Evolutionary conservation across 2,329 filamentous ascomycete species (phyloP).

Genomic region (Graphium sp.): DNA sequence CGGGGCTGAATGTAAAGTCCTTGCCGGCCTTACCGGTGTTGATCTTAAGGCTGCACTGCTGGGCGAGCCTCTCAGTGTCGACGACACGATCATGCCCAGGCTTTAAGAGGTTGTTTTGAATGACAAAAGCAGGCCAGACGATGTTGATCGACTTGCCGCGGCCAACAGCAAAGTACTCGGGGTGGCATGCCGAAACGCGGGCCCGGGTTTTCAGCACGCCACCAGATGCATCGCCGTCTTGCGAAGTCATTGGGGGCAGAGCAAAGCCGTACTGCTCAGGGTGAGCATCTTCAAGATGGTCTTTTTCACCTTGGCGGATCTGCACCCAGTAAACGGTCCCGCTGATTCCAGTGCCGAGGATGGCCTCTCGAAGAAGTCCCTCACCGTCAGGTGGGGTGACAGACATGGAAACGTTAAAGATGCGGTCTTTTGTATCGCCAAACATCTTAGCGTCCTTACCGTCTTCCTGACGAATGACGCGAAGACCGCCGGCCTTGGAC

Average conservation of each 20-base stretch:
- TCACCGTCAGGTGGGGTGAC: conserved; percentile 41
- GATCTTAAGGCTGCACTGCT: conserved; percentile 80
- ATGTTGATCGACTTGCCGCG: conserved; percentile 94
- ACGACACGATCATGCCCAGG: conserved; percentile 51
- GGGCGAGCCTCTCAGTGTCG: conserved; percentile 74
- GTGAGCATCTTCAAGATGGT: conserved; percentile 61
- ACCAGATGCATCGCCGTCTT: conserved; percentile 80
- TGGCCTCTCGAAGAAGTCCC: conserved; percentile 52
- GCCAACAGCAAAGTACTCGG: conserved; percentile 88
- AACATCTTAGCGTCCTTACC: conserved; percentile 87
- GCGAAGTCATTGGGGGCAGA: conserved; percentile 69
- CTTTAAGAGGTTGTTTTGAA: conserved; percentile 47
- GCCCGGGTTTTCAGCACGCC: conserved; percentile 92
- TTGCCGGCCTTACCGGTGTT: conserved; percentile 96
- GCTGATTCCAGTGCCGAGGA: conserved; percentile 85
- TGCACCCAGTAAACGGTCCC: conserved; percentile 94
- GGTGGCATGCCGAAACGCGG: conserved; percentile 73
- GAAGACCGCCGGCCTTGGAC: conserved; percentile 80
- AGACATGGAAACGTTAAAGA: conserved; percentile 85
- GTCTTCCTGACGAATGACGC: conserved; percentile 87
- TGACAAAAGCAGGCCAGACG: conserved; percentile 51
- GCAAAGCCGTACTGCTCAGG: conserved; percentile 77
- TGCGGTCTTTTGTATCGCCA: conserved; percentile 76
- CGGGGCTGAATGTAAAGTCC: conserved; percentile 94
- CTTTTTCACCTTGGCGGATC: conserved; percentile 59